Evolutionary conservation across 768 basidiomycete species (phyloP).

Genomic region (Imleria badia): DNA sequence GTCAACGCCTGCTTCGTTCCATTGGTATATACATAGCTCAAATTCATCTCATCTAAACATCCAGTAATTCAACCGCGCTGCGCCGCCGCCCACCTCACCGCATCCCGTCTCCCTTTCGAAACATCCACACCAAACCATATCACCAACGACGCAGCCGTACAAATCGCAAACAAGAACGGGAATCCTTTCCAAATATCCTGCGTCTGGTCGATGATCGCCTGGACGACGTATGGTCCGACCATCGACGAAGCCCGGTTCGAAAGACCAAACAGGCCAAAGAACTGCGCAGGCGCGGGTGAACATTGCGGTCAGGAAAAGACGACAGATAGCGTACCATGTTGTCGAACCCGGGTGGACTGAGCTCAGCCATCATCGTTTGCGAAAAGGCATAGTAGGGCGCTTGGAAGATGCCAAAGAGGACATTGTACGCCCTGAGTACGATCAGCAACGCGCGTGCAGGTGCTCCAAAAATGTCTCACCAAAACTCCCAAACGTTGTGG

Average conservation of each 20-base stretch:
- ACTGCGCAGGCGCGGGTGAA: slow-evolving; percentile 39
- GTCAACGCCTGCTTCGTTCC: no score
- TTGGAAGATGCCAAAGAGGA: slow-evolving; percentile 79
- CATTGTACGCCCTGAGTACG: slow-evolving; percentile 65
- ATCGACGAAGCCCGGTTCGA: slow-evolving; percentile 85
- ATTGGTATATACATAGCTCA: no score
- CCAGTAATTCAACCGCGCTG: slow-evolving; percentile 24
- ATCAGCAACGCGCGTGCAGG: not conserved
- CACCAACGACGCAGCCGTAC: slow-evolving; percentile 59
- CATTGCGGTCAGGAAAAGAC: not conserved
- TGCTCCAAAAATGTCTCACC: slow-evolving; percentile 42
- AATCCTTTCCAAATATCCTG: slow-evolving; percentile 83
- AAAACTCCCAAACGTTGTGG: slow-evolving; percentile 87
- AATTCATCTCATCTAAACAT: no score
- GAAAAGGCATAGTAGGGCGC: slow-evolving; percentile 87
- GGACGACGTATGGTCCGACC: slow-evolving; percentile 84
- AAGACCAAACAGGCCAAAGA: slow-evolving; percentile 85
- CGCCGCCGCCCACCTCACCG: slow-evolving; percentile 53
- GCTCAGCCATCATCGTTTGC: slow-evolving; percentile 87
- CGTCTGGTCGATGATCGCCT: slow-evolving; percentile 72
- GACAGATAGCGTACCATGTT: slow-evolving; percentile 53
- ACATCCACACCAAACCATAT: slow-evolving; percentile 80
- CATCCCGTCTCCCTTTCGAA: slow-evolving; percentile 59
- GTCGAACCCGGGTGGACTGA: slow-evolving; percentile 85
- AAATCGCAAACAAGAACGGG: slow-evolving; percentile 78